Conservation (phyloP, 305 asterid genomes). For the Fraxinus nigra region DNA sequence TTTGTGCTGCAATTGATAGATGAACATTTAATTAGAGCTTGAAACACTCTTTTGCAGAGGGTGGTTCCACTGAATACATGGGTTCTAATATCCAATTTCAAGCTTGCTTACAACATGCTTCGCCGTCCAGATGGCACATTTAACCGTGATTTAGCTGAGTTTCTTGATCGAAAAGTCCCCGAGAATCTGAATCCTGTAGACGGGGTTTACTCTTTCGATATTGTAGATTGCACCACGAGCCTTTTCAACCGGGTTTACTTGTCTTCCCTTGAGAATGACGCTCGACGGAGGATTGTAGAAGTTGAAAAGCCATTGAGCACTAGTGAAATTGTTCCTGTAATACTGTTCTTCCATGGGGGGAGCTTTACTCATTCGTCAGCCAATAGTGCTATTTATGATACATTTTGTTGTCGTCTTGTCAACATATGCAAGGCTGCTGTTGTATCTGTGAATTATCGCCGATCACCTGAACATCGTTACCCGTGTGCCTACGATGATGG, state of each 20-base stretch:
- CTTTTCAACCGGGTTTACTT: neutral
- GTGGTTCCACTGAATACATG: neutral
- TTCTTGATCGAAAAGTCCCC: neutral
- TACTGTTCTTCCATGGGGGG: neutral
- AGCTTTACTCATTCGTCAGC: neutral
- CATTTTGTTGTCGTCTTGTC: slow-evolving; percentile 29
- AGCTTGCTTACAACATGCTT: neutral
- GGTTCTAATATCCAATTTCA: neutral
- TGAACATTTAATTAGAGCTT: neutral
- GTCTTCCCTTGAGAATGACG: neutral
- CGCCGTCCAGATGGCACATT: neutral
- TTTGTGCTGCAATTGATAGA: no score
- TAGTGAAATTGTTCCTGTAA: neutral
- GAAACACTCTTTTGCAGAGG: neutral
- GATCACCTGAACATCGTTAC: slow-evolving; percentile 18
- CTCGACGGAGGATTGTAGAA: neutral
- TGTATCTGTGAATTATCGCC: slow-evolving; percentile 24
- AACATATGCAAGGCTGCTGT: slow-evolving; percentile 28
- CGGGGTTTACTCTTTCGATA: neutral
- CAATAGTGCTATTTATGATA: neutral
- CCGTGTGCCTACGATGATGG: slow-evolving; percentile 36
- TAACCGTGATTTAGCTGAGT: neutral
- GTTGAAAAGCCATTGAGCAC: neutral
- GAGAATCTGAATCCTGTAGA: neutral
- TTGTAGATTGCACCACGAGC: neutral